These are phyloP conservation scores for Dittrichia graveolens DNA, from an alignment of 129 eudicot genomes.

Conservation along the genomic window DNA sequence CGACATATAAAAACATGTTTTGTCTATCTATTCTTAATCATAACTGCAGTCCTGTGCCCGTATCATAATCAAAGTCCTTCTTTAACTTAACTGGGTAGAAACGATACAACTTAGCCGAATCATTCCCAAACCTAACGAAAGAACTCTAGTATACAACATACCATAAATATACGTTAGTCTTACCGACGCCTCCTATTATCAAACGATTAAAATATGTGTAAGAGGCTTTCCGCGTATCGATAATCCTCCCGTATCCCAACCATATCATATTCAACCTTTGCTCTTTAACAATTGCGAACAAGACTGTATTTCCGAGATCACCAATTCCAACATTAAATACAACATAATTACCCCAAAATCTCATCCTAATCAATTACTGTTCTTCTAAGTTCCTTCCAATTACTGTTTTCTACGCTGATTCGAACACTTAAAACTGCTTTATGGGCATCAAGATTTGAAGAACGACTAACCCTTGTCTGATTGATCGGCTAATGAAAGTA, in stretches of 20 bases:
- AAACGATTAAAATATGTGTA: too few species aligned
- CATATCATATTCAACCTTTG: background rate
- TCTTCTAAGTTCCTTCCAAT: background rate
- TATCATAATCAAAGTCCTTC: background rate
- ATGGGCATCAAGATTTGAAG: background rate
- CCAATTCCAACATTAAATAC: constrained; percentile 1
- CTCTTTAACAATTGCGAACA: background rate
- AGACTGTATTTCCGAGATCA: constrained; percentile 15
- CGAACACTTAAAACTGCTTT: background rate
- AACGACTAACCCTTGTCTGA: background rate
- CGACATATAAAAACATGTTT: too few species aligned
- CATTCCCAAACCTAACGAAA: background rate
- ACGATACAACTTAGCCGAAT: background rate
- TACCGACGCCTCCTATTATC: background rate
- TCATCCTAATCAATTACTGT: background rate
- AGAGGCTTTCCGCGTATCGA: background rate
- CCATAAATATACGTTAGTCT: background rate
- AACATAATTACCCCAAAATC: background rate
- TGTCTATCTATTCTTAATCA: too few species aligned
- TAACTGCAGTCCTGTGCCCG: too few species aligned
- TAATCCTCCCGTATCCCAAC: background rate
- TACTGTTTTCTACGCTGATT: background rate
- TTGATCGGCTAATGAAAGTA: too few species aligned
- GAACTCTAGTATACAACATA: background rate
- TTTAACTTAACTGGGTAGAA: constrained; percentile 1